These are phyloP conservation scores for Phytophthora nicotianae DNA, from an alignment of 352 stramenopile species.

Conservation along the genomic window DNA sequence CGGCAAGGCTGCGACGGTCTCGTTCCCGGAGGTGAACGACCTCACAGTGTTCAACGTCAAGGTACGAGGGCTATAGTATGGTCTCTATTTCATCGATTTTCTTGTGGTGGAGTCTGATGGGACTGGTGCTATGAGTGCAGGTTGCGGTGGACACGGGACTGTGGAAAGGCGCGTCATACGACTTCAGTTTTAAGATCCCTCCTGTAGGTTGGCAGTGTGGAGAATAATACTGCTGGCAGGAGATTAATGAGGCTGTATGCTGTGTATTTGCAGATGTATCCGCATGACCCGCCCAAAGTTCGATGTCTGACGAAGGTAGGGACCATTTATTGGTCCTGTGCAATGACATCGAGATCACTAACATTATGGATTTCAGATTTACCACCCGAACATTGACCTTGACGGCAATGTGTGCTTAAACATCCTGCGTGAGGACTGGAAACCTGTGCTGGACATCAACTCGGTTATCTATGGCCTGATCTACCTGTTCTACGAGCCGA, in stretches of 20 bases:
- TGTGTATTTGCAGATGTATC: slow-evolving; percentile 78
- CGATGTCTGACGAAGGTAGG: slow-evolving; percentile 94
- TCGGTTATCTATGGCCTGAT: slow-evolving; percentile 99
- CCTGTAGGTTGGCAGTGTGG: slow-evolving; percentile 60
- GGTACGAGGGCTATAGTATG: slow-evolving; percentile 33
- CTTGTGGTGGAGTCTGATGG: not conserved
- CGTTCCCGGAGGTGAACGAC: slow-evolving; percentile 97
- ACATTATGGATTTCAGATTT: slow-evolving; percentile 83
- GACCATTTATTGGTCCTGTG: slow-evolving; percentile 2
- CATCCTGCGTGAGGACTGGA: slow-evolving; percentile 98
- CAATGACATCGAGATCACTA: slow-evolving; percentile 4
- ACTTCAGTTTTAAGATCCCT: slow-evolving; percentile 98
- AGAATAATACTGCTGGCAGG: not conserved
- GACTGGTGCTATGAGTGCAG: slow-evolving; percentile 32
- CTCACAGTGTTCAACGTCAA: slow-evolving; percentile 93
- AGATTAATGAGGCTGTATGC: slow-evolving; percentile 7
- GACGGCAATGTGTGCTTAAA: slow-evolving; percentile 99
- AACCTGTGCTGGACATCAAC: slow-evolving; percentile 99
- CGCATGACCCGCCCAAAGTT: slow-evolving; percentile 98
- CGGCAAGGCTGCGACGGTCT: slow-evolving; percentile 94
- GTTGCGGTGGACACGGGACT: slow-evolving; percentile 95
- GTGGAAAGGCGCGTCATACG: slow-evolving; percentile 97
- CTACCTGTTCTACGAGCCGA: slow-evolving; percentile 99
- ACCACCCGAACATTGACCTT: slow-evolving; percentile 99
- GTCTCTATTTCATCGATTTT: not conserved